phyloP scores from a whole-genome alignment of 2,329 filamentous ascomycete species.

The Emmonsiellopsis sp. region DNA sequence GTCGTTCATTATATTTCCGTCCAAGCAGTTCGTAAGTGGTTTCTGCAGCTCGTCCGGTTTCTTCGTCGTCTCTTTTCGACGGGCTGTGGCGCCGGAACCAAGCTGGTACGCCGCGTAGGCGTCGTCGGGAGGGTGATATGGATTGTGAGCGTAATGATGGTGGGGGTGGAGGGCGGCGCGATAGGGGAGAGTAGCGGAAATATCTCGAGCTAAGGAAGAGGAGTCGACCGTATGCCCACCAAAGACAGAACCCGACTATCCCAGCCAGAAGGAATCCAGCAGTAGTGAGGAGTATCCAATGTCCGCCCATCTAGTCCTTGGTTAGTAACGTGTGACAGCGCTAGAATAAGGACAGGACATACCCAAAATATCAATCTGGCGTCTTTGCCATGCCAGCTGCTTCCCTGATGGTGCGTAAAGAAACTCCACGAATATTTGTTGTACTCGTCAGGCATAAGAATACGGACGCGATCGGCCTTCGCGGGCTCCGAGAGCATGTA shows the following conservation, averaged over 20 bases:
- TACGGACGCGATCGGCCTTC: constrained; percentile 47
- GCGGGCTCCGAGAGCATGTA: constrained; percentile 46
- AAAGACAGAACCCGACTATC: constrained; percentile 38
- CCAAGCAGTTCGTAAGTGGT: constrained; percentile 28
- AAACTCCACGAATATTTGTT: constrained; percentile 61
- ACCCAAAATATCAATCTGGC: constrained; percentile 58
- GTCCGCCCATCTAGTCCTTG: constrained; percentile 39
- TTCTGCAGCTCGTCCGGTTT: constrained; percentile 20
- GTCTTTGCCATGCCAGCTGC: constrained; percentile 57
- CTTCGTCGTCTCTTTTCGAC: constrained; percentile 31
- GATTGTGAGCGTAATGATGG: constrained; percentile 12
- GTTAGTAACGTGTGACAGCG: not conserved
- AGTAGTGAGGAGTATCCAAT: constrained; percentile 47
- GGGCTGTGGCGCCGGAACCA: constrained; percentile 29
- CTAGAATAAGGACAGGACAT: constrained; percentile 13
- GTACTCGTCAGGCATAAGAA: constrained; percentile 63
- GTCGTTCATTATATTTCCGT: not conserved
- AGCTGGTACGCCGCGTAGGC: constrained; percentile 25
- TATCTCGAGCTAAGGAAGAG: constrained; percentile 32
- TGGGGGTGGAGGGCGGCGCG: not conserved
- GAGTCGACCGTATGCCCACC: constrained; percentile 42
- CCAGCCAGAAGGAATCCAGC: constrained; percentile 42
- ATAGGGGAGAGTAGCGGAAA: constrained; percentile 27
- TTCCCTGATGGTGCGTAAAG: constrained; percentile 57
- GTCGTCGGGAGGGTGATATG: constrained; percentile 25